Percentiles rank a stretch among this genome's conserved stretches.
Conservation (phyloP, 257 asterid genomes). For the Solanum bukasovii region DNA sequence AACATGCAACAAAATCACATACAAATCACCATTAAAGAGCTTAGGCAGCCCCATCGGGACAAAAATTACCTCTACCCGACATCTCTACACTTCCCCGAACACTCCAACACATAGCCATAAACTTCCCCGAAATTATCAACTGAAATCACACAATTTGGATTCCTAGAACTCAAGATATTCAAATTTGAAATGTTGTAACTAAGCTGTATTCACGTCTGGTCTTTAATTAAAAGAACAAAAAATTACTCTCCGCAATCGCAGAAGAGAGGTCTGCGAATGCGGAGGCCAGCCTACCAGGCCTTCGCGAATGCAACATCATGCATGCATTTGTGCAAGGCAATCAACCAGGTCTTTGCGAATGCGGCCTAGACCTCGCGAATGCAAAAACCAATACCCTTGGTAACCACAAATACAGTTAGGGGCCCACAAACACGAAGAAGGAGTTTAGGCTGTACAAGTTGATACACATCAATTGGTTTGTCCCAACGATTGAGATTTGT, state of each 20-base stretch:
- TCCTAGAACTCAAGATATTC: not conserved
- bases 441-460: not conserved
- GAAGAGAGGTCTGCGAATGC: not conserved
- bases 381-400: not conserved
- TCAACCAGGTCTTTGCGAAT: not conserved
- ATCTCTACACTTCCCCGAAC: not conserved
- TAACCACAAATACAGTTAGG: too few species aligned
- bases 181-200: too few species aligned
- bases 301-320: not conserved
- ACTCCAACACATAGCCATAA: not conserved
- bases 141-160: not conserved
- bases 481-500: not conserved
- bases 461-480: not conserved
- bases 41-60: not conserved
- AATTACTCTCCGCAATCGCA: not conserved
- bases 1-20: not conserved
- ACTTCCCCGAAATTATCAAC: too few species aligned
- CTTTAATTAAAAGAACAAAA: too few species aligned
- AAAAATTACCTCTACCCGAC: not conserved
- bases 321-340: not conserved
- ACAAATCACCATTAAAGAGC: not conserved
- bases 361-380: not conserved
- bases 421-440: not conserved
- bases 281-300: not conserved
- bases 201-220: not conserved